Evolutionary conservation across 129 eudicot genomes (phyloP).

Genomic region (Centaurea solstitialis): DNA sequence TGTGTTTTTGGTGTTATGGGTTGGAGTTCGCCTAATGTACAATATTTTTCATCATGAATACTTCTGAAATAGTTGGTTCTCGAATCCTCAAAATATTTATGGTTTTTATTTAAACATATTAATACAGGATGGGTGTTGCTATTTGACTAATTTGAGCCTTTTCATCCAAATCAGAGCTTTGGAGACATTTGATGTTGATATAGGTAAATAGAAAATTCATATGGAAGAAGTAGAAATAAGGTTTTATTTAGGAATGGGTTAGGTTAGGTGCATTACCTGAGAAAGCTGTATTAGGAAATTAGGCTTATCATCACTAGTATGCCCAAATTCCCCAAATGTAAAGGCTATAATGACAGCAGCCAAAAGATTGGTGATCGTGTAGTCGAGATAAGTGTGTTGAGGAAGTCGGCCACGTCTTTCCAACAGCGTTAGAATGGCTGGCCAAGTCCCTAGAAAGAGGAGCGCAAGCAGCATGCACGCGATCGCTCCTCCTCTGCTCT

Average conservation of each 20-base stretch:
- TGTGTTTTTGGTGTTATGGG: no score
- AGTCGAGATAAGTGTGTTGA: slow-evolving; percentile 94
- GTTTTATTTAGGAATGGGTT: background rate
- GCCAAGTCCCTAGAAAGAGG: slow-evolving; percentile 90
- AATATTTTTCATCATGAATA: background rate
- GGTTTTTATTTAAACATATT: no score
- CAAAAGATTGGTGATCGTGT: slow-evolving; percentile 72
- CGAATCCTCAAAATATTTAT: no score
- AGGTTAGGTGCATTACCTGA: slow-evolving; percentile 50
- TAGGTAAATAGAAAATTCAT: no score
- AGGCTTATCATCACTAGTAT: slow-evolving; percentile 46
- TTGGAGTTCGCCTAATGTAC: no score
- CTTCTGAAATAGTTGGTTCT: background rate
- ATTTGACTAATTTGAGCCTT: no score
- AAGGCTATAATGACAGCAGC: slow-evolving; percentile 86
- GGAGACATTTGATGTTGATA: no score
- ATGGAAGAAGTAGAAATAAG: no score
- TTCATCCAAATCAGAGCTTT: no score
- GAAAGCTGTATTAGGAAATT: slow-evolving; percentile 75
- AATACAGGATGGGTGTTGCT: no score
- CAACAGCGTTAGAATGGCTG: slow-evolving; percentile 72
- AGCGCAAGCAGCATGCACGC: slow-evolving; percentile 82
- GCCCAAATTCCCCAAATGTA: slow-evolving; percentile 83
- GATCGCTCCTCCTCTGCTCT: slow-evolving; percentile 92
- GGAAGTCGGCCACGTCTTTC: slow-evolving; percentile 97